Evolutionary conservation across 345 rosid species (phyloP).

Genomic region (Zanthoxylum bungeanum): DNA sequence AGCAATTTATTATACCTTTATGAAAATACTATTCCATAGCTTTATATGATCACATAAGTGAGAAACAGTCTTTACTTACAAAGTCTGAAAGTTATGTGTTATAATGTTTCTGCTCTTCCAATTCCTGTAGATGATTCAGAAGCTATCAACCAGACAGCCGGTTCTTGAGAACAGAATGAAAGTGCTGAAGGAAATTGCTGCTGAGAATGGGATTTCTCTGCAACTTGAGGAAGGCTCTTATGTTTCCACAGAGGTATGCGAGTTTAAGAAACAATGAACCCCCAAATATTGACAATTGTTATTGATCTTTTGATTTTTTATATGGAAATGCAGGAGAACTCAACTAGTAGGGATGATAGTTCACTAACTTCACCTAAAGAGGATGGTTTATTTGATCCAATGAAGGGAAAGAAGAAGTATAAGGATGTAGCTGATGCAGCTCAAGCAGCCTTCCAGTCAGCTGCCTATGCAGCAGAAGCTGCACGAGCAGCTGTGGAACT

Average conservation of each 20-base stretch:
- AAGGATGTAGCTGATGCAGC: conserved; percentile 93
- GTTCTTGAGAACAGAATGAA: conserved; percentile 54
- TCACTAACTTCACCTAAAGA: conserved; percentile 4
- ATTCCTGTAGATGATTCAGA: conserved; percentile 45
- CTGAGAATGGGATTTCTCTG: conserved; percentile 51
- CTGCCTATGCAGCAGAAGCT: conserved; percentile 83
- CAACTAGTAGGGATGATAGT: conserved; percentile 9
- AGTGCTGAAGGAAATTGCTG: conserved; percentile 65
- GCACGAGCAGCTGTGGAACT: conserved; percentile 96
- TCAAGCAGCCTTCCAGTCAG: conserved; percentile 85
- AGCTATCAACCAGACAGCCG: conserved; percentile 62
- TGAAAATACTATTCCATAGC: not conserved
- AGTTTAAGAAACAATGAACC: not conserved
- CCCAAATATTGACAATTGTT: not conserved
- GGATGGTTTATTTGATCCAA: conserved; percentile 30
- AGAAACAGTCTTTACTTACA: too few relatives aligned
- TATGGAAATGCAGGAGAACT: conserved; percentile 5
- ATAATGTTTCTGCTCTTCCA: too few relatives aligned
- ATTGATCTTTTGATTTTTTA: not conserved
- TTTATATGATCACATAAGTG: not conserved
- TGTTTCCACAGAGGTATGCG: conserved; percentile 40
- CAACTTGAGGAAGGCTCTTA: conserved; percentile 42
- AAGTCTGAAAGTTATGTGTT: too few relatives aligned
- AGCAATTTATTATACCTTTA: not conserved
- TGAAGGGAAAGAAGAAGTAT: conserved; percentile 45